Base-by-base conservation (phyloP, 768 basidiomycete species). In the Obba rivulosa region DNA sequence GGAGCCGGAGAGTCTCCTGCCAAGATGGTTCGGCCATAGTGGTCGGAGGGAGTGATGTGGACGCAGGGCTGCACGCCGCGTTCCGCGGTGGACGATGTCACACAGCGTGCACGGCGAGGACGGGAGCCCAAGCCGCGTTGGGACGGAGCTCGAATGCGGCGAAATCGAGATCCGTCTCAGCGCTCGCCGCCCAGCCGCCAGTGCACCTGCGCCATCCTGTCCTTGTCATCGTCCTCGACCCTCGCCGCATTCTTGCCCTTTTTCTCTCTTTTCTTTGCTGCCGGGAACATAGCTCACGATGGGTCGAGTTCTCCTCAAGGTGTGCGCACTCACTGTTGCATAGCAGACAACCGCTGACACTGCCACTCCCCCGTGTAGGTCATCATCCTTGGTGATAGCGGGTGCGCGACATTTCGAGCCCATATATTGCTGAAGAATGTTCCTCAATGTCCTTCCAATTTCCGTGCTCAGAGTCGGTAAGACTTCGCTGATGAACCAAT, bases 401-500 rank as follows among this genome's bases (percentile, higher is more conserved):
- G 90, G 90, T 92, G 63, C 53, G 89, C 28, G 28, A 31, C 28
- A 31, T 77, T 45, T 58, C 57, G 28, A 25, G 44, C 17, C 45
- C 37, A 46, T 40, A 47, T 13, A 20, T 34, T 25, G 34, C 16
- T 42, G 16, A 14, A 28, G 38, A 48, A 38, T 48, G 46, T 34
- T 16, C 39, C 13, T 16, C 9, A 16, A 16, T 44, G 8, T 39
- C 16, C 38, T 21, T 39, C 8, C 8, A 7, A 39, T 17, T 44
- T 28, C 16, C 14, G 24, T 44, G 43, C 41, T 43, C 23, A 49
- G 43, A 25, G 95, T 97, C 67, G 95, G 94, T 37, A 98, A 98
- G 86, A 98, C 96, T 36, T 98, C 95, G 23, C 86, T 99, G 61
- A 99, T 99, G 96, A 97, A 97, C 75, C 96, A 99, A 72, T 98